phyloP scores from a whole-genome alignment of 495 filamentous ascomycete genomes.

The Aspergillus sclerotioniger region DNA sequence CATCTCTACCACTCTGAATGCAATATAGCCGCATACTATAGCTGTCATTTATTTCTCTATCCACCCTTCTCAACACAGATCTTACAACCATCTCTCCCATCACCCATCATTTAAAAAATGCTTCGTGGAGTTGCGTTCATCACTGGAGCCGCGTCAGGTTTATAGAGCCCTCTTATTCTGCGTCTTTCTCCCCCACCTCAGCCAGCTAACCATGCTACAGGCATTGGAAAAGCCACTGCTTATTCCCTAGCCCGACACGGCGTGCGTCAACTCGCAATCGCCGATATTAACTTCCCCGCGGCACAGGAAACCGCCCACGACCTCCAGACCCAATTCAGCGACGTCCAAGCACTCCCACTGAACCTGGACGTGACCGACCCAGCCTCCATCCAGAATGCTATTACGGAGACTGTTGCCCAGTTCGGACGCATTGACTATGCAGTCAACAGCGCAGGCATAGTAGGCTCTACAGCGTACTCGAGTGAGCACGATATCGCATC shows the following conservation, averaged over 20 bases:
- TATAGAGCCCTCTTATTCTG: background rate
- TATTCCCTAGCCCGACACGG: constrained; percentile 1
- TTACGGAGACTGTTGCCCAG: background rate
- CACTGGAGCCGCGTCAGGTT: too few species aligned
- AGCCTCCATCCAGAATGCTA: background rate
- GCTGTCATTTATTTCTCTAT: too few species aligned
- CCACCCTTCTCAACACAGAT: too few species aligned
- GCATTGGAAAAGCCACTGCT: constrained; percentile 9
- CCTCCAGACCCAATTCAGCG: background rate
- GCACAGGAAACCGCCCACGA: background rate
- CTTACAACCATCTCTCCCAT: too few species aligned
- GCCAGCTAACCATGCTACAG: background rate
- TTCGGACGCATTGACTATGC: background rate
- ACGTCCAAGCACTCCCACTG: background rate
- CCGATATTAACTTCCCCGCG: background rate
- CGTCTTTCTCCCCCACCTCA: background rate
- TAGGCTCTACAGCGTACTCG: background rate
- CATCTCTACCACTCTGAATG: too few species aligned
- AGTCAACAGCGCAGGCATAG: background rate
- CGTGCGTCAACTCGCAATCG: background rate
- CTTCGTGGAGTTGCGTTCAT: too few species aligned
- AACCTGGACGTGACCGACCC: background rate
- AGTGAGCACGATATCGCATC: background rate
- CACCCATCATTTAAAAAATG: too few species aligned
- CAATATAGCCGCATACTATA: too few species aligned